phyloP scores from a whole-genome alignment of 305 asterid species.

The Fraxinus latifolia region DNA sequence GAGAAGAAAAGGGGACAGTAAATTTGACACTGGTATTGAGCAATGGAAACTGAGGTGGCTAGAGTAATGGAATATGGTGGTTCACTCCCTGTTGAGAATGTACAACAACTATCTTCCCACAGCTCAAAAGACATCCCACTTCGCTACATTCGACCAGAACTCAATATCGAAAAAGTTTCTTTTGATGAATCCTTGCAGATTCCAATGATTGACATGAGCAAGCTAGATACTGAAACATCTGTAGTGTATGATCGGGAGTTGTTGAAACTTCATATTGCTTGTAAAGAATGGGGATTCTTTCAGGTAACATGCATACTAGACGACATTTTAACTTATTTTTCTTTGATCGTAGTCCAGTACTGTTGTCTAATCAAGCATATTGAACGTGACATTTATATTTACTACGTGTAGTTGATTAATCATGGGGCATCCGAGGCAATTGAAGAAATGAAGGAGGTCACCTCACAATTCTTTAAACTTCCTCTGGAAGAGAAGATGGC shows the following conservation, averaged over 20 bases:
- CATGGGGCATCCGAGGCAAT: slow-evolving; percentile 20
- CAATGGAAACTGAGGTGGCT: neutral
- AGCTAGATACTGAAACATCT: neutral
- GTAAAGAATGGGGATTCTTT: slow-evolving; percentile 31
- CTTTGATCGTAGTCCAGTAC: neutral
- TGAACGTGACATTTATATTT: neutral
- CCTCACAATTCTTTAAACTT: slow-evolving; percentile 27
- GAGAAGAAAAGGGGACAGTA: neutral
- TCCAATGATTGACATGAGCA: slow-evolving; percentile 24
- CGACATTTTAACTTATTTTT: neutral
- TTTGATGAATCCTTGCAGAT: slow-evolving; percentile 17
- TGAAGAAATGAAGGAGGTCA: slow-evolving; percentile 20
- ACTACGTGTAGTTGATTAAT: slow-evolving; percentile 13
- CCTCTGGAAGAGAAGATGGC: slow-evolving; percentile 24
- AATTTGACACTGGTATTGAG: neutral
- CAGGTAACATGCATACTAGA: slow-evolving; percentile 13
- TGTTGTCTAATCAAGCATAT: neutral
- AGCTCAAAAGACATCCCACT: slow-evolving; percentile 15
- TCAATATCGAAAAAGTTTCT: neutral
- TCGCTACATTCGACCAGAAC: slow-evolving; percentile 16
- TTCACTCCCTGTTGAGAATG: slow-evolving; percentile 26
- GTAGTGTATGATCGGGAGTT: slow-evolving; percentile 4
- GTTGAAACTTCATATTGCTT: slow-evolving; percentile 24
- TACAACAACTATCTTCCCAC: slow-evolving; percentile 22
- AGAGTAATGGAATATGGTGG: slow-evolving; percentile 18